Evolutionary conservation across 2,329 filamentous ascomycete genomes (phyloP), one percentile per base, ranked within the genome.

Genomic region (Fusarium torulosum): DNA sequence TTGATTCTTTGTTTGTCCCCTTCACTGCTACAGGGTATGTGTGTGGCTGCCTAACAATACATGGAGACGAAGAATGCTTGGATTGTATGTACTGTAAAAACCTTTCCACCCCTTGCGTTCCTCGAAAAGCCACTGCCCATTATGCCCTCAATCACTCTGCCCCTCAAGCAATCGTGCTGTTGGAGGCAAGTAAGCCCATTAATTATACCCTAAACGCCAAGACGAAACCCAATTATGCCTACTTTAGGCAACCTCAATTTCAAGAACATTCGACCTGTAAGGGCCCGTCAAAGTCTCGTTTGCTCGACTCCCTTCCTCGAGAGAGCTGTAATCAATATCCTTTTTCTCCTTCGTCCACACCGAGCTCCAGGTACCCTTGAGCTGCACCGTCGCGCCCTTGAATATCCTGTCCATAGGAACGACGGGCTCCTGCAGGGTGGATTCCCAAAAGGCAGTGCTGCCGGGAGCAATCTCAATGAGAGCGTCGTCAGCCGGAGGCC

Each of bases 381-480:
- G 72, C 46, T 74, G 66, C 31, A 81, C 75, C 20, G 62, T 77
- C 8, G 75, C 74, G 55, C 70, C 78, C 4, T 73, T 74, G 31
- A 58, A 63, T 31, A 82, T 72, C 53, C 72, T 69, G 14, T 77
- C 76, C 29, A 77, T 56, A 3, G 79, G 75, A 15, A 82, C 74
- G 4, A 79, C 65, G 4, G 76, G 75, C 21, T 77, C 78, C 33
- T 74, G 75, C n/a, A 84, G 71, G 20, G 77, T 71, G 11, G 82
- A 58, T 45, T 79, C 77, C 27, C 76, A 75, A 59, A 74, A 72
- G 19, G 66, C 67, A 27, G 73, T 79, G 62, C 76, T 73, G 2
- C 81, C 80, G 8, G 81, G 73, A 25, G 68, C 75, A 37, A 84
- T 75, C 31, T 78, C 79, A 61, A 83, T 66, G 29, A 82, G 74